These are phyloP conservation scores for Mycocentrospora acerina DNA, from an alignment of 2,329 filamentous ascomycete species.

Conservation along the genomic window DNA sequence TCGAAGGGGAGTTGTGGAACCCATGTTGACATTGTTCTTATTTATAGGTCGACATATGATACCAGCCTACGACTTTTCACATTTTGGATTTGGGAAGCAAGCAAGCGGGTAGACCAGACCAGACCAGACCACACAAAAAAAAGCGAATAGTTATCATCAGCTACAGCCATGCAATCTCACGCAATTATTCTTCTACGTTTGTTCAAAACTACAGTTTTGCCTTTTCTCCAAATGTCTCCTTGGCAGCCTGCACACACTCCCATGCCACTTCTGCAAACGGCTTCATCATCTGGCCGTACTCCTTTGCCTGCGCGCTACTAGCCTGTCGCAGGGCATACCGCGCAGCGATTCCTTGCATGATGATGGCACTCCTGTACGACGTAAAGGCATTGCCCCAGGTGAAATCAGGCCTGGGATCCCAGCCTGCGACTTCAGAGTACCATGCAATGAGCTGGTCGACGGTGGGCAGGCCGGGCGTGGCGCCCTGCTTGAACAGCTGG, in stretches of 20 bases:
- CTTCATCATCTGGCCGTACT: slow-evolving; percentile 68
- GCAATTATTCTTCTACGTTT: neutral
- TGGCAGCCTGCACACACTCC: slow-evolving; percentile 63
- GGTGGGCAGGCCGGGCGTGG: slow-evolving; percentile 66
- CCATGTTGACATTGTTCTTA: slow-evolving; percentile 22
- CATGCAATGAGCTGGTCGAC: slow-evolving; percentile 62
- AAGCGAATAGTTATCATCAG: slow-evolving; percentile 4
- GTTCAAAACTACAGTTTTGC: slow-evolving; percentile 36
- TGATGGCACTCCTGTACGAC: slow-evolving; percentile 60
- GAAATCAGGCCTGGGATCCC: slow-evolving; percentile 64
- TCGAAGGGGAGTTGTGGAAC: slow-evolving; percentile 8
- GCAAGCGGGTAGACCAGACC: too few relatives aligned
- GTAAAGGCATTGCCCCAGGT: slow-evolving; percentile 67
- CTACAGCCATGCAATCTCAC: slow-evolving; percentile 3
- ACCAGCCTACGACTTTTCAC: slow-evolving; percentile 18
- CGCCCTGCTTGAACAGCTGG: slow-evolving; percentile 61
- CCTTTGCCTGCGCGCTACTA: slow-evolving; percentile 77
- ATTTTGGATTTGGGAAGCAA: too few relatives aligned
- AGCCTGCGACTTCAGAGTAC: slow-evolving; percentile 70
- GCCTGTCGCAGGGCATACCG: slow-evolving; percentile 83
- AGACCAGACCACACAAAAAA: too few relatives aligned
- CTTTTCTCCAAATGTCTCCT: slow-evolving; percentile 34
- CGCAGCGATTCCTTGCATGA: slow-evolving; percentile 90
- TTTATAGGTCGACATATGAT: slow-evolving; percentile 28
- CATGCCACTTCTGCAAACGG: slow-evolving; percentile 79